These are phyloP conservation scores for Saccharomyces pastorianus DNA, from an alignment of 1,139 yeast genomes.

Conservation along the genomic window DNA sequence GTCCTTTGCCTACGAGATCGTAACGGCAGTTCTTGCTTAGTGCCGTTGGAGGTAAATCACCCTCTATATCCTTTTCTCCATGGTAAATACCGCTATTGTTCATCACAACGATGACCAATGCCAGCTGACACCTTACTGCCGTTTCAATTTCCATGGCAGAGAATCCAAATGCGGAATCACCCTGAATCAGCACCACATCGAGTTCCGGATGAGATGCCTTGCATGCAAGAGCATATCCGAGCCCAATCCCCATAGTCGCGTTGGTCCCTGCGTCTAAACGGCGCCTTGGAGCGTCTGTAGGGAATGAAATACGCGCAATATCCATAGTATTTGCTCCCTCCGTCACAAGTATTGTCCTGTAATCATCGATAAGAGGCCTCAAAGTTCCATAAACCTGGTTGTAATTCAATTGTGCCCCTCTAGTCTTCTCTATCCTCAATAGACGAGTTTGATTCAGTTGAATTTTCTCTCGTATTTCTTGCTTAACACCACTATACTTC, in stretches of 20 bases:
- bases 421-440: constrained; percentile 23
- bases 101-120: constrained; percentile 52
- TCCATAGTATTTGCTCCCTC: constrained; percentile 74
- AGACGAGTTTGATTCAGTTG: constrained; percentile 35
- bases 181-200: constrained; percentile 51
- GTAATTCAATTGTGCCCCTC: constrained; percentile 34
- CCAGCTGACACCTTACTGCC: constrained; percentile 44
- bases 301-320: constrained; percentile 51
- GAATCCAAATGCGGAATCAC: constrained; percentile 68
- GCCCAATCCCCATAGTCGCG: constrained; percentile 66
- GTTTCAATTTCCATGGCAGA: constrained; percentile 61
- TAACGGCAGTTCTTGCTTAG: constrained; percentile 47
- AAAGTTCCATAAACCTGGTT: constrained; percentile 45
- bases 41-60: constrained; percentile 48
- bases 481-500: constrained; percentile 25
- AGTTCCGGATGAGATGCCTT: constrained; percentile 40
- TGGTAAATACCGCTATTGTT: constrained; percentile 63
- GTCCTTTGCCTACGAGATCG: constrained; percentile 43
- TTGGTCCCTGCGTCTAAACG: constrained; percentile 63
- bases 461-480: constrained; percentile 30
- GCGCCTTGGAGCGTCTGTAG: constrained; percentile 42
- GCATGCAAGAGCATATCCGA: constrained; percentile 59
- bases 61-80: constrained; percentile 38
- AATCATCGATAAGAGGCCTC: constrained; percentile 34
- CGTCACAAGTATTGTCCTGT: constrained; percentile 39